A percentile compares a stretch with the other conserved stretches of the same genome.
Evolutionary conservation across 2,329 filamentous ascomycete genomes (phyloP).

Genomic region (Fusarium sp.): DNA sequence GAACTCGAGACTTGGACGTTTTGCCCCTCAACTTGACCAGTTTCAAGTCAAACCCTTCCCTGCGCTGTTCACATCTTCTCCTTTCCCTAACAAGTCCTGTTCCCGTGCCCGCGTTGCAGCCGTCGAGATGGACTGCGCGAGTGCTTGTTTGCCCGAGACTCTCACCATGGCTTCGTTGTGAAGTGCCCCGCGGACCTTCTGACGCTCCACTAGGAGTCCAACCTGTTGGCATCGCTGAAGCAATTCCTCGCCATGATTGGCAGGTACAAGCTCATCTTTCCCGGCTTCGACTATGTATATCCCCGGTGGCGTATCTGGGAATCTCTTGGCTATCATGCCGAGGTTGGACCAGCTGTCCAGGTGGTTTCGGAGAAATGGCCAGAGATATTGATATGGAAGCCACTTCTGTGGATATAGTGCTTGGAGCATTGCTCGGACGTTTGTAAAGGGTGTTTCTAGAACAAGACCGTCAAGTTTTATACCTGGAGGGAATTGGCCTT

Average conservation of each 20-base stretch:
- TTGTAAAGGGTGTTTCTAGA: slow-evolving; percentile 80
- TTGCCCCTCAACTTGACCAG: slow-evolving; percentile 9
- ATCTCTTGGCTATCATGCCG: slow-evolving; percentile 49
- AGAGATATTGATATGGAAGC: slow-evolving; percentile 79
- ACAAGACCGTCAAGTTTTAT: slow-evolving; percentile 62
- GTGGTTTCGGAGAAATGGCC: slow-evolving; percentile 76
- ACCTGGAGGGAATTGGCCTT: slow-evolving; percentile 47
- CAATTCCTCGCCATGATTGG: slow-evolving; percentile 58
- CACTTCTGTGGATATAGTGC: slow-evolving; percentile 81
- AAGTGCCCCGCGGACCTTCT: slow-evolving; percentile 58
- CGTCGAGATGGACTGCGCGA: slow-evolving; percentile 41
- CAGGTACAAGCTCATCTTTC: slow-evolving; percentile 67
- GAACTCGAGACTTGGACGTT: slow-evolving; percentile 15
- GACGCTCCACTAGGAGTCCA: slow-evolving; percentile 56
- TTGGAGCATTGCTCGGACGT: slow-evolving; percentile 74
- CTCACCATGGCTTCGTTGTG: slow-evolving; percentile 66
- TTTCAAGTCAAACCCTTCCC: slow-evolving; percentile 18
- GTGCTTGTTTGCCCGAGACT: slow-evolving; percentile 42
- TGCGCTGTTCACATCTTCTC: background rate
- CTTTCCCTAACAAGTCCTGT: slow-evolving; percentile 5
- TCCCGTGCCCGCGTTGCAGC: slow-evolving; percentile 33
- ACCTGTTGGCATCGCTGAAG: slow-evolving; percentile 58
- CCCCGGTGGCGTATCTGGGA: slow-evolving; percentile 42
- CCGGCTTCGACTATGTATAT: slow-evolving; percentile 65
- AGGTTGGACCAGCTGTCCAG: slow-evolving; percentile 65